Base-by-base conservation (phyloP, 2,329 filamentous ascomycete genomes). In the Lecanoromycetidae sp. region DNA sequence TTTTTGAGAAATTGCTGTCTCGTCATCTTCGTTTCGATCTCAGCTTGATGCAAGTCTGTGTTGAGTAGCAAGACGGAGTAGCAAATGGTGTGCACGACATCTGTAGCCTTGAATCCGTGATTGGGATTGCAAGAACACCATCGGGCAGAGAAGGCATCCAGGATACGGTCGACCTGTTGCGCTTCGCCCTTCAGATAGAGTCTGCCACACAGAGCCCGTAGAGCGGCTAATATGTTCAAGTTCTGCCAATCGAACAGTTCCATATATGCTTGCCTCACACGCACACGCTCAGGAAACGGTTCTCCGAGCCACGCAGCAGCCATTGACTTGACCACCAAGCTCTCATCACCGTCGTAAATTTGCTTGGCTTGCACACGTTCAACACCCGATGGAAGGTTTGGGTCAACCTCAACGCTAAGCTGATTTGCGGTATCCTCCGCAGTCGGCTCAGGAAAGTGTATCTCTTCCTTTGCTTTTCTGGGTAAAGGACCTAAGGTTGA, bases 1-100 rank as follows among this genome's bases (percentile, higher is more conserved):
- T 98, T 98, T 65, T 93, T 94, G 60, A 98, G 77, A 59, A 96
- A 98, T 59, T 96, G 90, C 53, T 75, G 82, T 47, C 84, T 79
- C 1, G 90, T 96, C 91, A 98, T 98, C 69, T 94, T 94, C 57
- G 84, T 80, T 52, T 94, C 87, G 56, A 96, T 94, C 60, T 96
- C 88, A 49, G 90, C 91, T 59, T 96, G 66, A 59, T 98, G 90
- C 47, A 98, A 71, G 68, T 98, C 91, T 27, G 91, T 98, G 59
- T 98, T 98, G 53, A 98, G 74, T 9, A 98, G 74, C 60, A 98
- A 81, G 54, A 98, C 79, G 1, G 91, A 95, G 64, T 96, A 98
- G 66, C 87, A 93, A 54, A 96, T 93, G 20, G 88, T 95, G 63
- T 98, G 90, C 15, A 98, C 88, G 39, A 96, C 84, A 67, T 96